Conservation (phyloP, 2,329 filamentous ascomycete species). For the Clathrospora elynae region DNA sequence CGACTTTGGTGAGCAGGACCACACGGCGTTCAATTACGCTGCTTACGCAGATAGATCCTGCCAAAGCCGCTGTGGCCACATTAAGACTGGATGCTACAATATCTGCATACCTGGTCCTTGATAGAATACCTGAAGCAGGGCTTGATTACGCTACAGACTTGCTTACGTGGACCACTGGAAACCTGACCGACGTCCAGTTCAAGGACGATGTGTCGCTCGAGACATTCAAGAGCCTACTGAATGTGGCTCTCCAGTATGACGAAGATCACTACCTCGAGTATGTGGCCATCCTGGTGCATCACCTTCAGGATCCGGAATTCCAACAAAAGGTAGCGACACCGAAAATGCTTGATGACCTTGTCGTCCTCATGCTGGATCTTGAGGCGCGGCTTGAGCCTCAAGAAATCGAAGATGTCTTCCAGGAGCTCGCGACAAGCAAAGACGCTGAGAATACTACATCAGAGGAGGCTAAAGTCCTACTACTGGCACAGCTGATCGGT, state of each 20-base stretch:
- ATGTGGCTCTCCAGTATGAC: conserved; percentile 35
- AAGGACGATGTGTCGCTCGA: conserved; percentile 37
- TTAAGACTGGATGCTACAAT: conserved; percentile 43
- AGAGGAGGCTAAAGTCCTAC: conserved; percentile 33
- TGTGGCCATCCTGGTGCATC: conserved; percentile 40
- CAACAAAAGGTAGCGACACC: conserved; percentile 41
- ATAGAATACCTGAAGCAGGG: conserved; percentile 39
- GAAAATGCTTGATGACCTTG: conserved; percentile 35
- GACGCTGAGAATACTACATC: conserved; percentile 28
- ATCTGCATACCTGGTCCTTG: conserved; percentile 28
- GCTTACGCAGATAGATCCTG: conserved; percentile 40
- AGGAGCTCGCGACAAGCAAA: conserved; percentile 35
- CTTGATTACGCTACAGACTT: conserved; percentile 45
- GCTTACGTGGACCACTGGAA: conserved; percentile 43
- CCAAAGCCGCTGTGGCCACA: conserved; percentile 41
- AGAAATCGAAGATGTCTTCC: conserved; percentile 36
- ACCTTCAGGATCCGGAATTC: conserved; percentile 44
- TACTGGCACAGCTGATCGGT: conserved; percentile 41
- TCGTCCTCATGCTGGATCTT: conserved; percentile 40
- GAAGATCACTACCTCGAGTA: conserved; percentile 46
- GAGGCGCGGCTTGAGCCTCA: conserved; percentile 35
- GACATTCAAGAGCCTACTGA: conserved; percentile 37
- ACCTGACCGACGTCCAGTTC: conserved; percentile 42
- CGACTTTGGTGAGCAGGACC: conserved; percentile 41
- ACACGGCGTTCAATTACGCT: conserved; percentile 9